Base-by-base conservation (phyloP, 208 protist species). In the Angomonas desouzai region DNA sequence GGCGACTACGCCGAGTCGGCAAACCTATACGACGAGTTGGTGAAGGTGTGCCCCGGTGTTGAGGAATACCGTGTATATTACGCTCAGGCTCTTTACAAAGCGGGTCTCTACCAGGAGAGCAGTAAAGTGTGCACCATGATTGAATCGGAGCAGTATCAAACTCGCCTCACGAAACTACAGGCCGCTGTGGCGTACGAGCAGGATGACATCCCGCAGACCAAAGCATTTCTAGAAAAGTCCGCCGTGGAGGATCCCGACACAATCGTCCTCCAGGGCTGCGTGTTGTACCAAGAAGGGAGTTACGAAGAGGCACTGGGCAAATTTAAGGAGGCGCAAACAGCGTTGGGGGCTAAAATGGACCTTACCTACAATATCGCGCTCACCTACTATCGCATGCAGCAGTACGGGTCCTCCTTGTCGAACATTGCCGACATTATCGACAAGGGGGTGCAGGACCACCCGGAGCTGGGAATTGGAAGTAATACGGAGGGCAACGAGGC, bases 311-410 rank as follows among this genome's bases (percentile, higher is more conserved):
- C 97, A n/a, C 78, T 94, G 11, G 68, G 76, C 20, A 96, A 92
- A 72, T 98, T 98, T 68, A 70, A 85, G 48, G 90, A 98, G 67
- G 96, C 96, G n/a, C 87, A 97, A 63, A 87, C 87, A 47, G 70
- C 78, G 13, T 67, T 94, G 0, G 97, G 96, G 7, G 94, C 85
- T 65, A 85, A 95, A 36, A 80, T 95, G 25, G 79, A 97, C 48
- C 74, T 98, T 40, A 81, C 87, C n/a, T 99, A 99, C 85, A 97
- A 98, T 77, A 95, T 98, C 55, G 96, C 96, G 0, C 81, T 99
- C 20, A 97, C 95, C 58, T 89, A 98, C 64, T 99, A 98, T 81
- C 75, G 86, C 48, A 89, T 97, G 79, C 93, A 97, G 77, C 91
- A 98, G 72, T 98, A 98, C 74, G 95, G 83, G 4, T 76, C 84